phyloP scores from a whole-genome alignment of 1,139 yeast genomes.

The Kurtzmaniella quercitrusa region DNA sequence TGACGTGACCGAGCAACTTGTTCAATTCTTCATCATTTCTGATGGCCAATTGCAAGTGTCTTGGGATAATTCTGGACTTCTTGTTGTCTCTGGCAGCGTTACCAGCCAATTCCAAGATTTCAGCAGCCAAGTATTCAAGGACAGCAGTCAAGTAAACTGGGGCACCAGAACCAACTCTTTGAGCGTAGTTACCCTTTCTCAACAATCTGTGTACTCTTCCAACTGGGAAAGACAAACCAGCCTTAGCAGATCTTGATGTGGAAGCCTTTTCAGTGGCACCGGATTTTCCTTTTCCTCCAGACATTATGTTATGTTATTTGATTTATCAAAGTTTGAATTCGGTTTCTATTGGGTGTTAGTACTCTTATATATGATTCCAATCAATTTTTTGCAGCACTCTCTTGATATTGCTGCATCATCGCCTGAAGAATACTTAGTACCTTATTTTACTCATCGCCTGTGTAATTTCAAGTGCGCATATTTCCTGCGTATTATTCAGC shows the following conservation, averaged over 20 bases:
- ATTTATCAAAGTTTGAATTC: neutral
- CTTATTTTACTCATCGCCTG: neutral
- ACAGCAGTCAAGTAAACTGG: constrained; percentile 96
- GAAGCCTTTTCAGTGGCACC: constrained; percentile 90
- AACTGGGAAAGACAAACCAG: constrained; percentile 98
- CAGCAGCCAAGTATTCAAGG: constrained; percentile 93
- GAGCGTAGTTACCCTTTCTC: constrained; percentile 98
- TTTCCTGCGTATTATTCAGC: neutral
- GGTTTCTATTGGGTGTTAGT: neutral
- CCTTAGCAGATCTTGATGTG: constrained; percentile 96
- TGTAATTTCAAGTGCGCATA: neutral
- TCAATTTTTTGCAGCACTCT: neutral
- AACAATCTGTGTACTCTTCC: constrained; percentile 98
- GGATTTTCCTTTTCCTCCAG: constrained; percentile 99
- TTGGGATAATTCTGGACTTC: constrained; percentile 97
- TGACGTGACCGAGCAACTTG: constrained; percentile 57
- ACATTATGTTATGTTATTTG: constrained; percentile 44
- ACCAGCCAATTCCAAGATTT: constrained; percentile 97
- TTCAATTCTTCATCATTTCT: constrained; percentile 97
- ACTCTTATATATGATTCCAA: neutral
- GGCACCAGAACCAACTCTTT: constrained; percentile 98
- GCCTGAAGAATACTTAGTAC: neutral
- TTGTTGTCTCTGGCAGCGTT: constrained; percentile 98
- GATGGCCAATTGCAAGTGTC: constrained; percentile 97
- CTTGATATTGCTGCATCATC: neutral